These are phyloP conservation scores for Dichotomocladium elegans DNA, from an alignment of 371 early-diverging fungal species.

Conservation along the genomic window DNA sequence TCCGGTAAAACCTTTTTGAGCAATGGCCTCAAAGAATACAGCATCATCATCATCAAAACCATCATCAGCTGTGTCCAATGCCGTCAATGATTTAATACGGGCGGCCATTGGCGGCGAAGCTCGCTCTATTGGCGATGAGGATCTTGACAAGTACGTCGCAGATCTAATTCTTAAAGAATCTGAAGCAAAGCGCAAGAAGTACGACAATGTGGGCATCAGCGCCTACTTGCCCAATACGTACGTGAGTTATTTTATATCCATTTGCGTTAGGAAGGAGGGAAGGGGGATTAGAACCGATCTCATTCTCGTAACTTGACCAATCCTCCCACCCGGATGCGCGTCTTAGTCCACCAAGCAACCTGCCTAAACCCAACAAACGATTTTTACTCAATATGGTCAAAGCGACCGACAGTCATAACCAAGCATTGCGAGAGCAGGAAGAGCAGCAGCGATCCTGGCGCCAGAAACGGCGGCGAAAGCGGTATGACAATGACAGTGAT, in stretches of 20 bases:
- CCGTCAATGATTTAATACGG: conserved; percentile 49
- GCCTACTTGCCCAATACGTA: conserved; percentile 41
- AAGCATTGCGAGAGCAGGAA: conserved; percentile 54
- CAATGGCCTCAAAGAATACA: background rate
- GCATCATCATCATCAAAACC: background rate
- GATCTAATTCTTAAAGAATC: conserved; percentile 65
- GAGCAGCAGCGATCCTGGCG: conserved; percentile 31
- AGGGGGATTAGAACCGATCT: too few species aligned
- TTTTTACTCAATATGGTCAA: conserved; percentile 68
- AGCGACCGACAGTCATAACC: conserved; percentile 70
- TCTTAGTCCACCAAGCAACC: background rate
- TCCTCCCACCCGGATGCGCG: too few species aligned
- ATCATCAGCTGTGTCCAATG: conserved; percentile 29
- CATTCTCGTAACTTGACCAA: too few species aligned
- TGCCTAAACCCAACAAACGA: conserved; percentile 55
- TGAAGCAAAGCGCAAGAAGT: conserved; percentile 37
- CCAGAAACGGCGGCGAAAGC: conserved; percentile 15
- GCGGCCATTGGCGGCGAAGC: conserved; percentile 58
- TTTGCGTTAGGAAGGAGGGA: too few species aligned
- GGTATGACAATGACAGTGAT: background rate
- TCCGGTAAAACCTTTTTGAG: too few species aligned
- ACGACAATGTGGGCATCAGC: conserved; percentile 40
- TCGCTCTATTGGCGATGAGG: conserved; percentile 47
- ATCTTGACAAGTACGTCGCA: conserved; percentile 70
- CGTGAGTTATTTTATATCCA: background rate